Percentiles rank a stretch among this genome's conserved stretches.
phyloP scores from a whole-genome alignment of 1,284 basidiomycete species.

The Hymenochaete sp. region DNA sequence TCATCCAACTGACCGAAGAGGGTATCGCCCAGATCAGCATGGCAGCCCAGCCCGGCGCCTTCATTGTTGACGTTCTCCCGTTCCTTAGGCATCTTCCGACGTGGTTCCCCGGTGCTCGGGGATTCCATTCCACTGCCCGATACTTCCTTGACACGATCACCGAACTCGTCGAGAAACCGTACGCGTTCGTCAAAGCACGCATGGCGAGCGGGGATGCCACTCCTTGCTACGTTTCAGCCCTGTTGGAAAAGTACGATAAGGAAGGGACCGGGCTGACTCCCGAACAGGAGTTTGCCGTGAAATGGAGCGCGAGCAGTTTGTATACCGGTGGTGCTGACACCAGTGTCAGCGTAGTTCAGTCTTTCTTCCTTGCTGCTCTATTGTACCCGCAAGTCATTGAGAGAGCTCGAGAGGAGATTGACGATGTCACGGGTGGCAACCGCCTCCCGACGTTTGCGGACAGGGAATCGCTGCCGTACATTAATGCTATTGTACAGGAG shows the following conservation, averaged over 20 bases:
- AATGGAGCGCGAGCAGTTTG: constrained; percentile 5
- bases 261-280: neutral
- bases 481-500: constrained; percentile 31
- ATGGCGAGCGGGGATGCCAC: constrained; percentile 13
- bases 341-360: constrained; percentile 8
- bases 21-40: constrained; percentile 11
- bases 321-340: constrained; percentile 16
- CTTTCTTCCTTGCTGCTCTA: constrained; percentile 25
- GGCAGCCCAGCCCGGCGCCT: constrained; percentile 17
- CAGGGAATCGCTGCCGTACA: constrained; percentile 28
- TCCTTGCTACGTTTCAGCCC: constrained; percentile 11
- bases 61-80: constrained; percentile 16
- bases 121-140: constrained; percentile 5
- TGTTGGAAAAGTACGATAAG: constrained; percentile 12
- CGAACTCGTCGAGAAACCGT: constrained; percentile 15
- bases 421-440: constrained; percentile 26
- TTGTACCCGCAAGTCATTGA: constrained; percentile 29
- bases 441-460: constrained; percentile 30
- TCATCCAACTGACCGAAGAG: constrained; percentile 12
- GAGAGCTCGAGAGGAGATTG: constrained; percentile 30
- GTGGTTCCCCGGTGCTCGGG: constrained; percentile 15
- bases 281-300: neutral
- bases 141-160: constrained; percentile 11
- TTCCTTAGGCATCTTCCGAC: constrained; percentile 13
- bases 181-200: constrained; percentile 15